These are phyloP conservation scores for Aspergillus panamensis DNA, from an alignment of 495 filamentous ascomycete species.

Conservation along the genomic window DNA sequence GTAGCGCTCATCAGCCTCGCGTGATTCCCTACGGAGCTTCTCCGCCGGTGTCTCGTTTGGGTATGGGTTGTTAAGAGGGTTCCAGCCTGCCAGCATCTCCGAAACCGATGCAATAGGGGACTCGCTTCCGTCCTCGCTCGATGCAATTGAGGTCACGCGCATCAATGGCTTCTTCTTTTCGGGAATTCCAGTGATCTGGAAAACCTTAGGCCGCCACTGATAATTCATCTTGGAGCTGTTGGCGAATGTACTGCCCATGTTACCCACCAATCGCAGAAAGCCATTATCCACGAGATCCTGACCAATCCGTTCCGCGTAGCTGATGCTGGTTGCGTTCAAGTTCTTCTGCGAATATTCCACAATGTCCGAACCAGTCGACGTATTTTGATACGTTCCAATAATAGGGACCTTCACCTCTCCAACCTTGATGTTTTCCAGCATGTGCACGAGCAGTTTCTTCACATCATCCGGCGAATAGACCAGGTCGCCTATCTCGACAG, in stretches of 20 bases:
- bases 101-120: slow-evolving; percentile 76
- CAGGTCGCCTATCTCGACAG: slow-evolving; percentile 86
- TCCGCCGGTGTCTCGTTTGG: slow-evolving; percentile 89
- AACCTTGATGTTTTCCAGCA: slow-evolving; percentile 80
- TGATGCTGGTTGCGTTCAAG: slow-evolving; percentile 76
- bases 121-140: slow-evolving; percentile 55
- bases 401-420: slow-evolving; percentile 93
- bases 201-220: slow-evolving; percentile 91
- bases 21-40: slow-evolving; percentile 80
- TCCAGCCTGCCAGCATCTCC: slow-evolving; percentile 88
- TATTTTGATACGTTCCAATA: slow-evolving; percentile 89
- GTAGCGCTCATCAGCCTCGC: slow-evolving; percentile 90
- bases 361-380: slow-evolving; percentile 84
- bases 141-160: slow-evolving; percentile 65
- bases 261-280: slow-evolving; percentile 86
- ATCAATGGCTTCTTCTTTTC: slow-evolving; percentile 74
- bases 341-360: slow-evolving; percentile 90
- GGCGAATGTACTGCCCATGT: slow-evolving; percentile 90
- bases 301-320: slow-evolving; percentile 87
- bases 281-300: slow-evolving; percentile 87
- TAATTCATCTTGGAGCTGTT: slow-evolving; percentile 97
- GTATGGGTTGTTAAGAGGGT: slow-evolving; percentile 81
- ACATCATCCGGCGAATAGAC: slow-evolving; percentile 77
- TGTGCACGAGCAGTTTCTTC: slow-evolving; percentile 83
- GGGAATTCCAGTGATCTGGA: slow-evolving; percentile 79